These are phyloP conservation scores for Colletotrichum magnum DNA, from an alignment of 2,329 filamentous ascomycete genomes.

Conservation along the genomic window DNA sequence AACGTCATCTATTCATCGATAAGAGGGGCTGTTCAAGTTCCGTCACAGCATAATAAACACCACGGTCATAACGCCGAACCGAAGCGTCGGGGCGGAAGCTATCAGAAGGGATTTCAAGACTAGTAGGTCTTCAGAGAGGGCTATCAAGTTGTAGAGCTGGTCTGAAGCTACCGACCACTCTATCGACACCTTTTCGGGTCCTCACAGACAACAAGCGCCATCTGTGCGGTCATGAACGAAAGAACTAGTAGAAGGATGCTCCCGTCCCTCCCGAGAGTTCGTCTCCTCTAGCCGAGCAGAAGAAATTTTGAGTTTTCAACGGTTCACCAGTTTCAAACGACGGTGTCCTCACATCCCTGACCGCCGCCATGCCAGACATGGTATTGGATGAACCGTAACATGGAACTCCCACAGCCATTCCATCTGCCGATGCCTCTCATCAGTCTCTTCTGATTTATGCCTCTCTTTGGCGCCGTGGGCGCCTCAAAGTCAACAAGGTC, in stretches of 20 bases:
- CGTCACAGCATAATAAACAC: too few relatives aligned
- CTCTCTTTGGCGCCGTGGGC: background rate
- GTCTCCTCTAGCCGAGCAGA: constrained; percentile 8
- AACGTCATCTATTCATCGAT: too few relatives aligned
- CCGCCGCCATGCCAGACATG: constrained; percentile 3
- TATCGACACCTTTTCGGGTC: background rate
- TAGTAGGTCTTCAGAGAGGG: too few relatives aligned
- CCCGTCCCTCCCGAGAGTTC: constrained; percentile 27
- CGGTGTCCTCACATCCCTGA: constrained; percentile 14
- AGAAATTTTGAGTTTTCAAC: constrained; percentile 19
- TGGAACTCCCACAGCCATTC: background rate
- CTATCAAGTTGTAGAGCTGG: too few relatives aligned
- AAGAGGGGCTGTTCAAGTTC: too few relatives aligned
- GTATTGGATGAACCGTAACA: constrained; percentile 18
- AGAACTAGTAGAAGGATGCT: constrained; percentile 20
- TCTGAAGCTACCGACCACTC: too few relatives aligned
- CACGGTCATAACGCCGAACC: too few relatives aligned
- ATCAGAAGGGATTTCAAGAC: too few relatives aligned
- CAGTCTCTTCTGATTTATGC: background rate
- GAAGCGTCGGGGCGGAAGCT: too few relatives aligned
- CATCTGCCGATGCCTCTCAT: background rate
- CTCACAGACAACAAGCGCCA: background rate
- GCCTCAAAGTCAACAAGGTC: background rate
- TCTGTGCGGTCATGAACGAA: background rate
- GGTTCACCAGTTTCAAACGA: constrained; percentile 22